Conservation (phyloP, 305 asterid genomes). For the Stenogyne calaminthoides region DNA sequence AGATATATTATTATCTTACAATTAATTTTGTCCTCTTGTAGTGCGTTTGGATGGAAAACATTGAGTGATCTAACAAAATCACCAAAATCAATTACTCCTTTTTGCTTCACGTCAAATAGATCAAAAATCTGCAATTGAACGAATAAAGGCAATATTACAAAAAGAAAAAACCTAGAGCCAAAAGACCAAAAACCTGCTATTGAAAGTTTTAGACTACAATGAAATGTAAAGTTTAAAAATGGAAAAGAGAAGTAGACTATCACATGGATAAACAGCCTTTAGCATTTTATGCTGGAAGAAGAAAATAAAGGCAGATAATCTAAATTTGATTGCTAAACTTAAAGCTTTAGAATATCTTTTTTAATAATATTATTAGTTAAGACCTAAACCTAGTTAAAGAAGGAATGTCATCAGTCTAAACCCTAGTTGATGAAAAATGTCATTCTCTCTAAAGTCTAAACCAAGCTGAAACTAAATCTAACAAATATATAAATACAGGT, state of each 20-base stretch:
- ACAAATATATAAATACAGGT: neutral
- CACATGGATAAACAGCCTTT: constrained; percentile 6
- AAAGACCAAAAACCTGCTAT: constrained; percentile 63
- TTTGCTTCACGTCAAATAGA: constrained; percentile 73
- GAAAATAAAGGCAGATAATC: neutral
- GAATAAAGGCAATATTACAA: no score
- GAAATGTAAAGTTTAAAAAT: neutral
- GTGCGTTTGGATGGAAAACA: constrained; percentile 79
- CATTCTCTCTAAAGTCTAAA: neutral
- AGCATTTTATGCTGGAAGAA: neutral
- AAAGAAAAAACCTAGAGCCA: no score
- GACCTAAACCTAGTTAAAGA: neutral
- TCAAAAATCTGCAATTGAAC: constrained; percentile 59
- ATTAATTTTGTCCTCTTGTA: constrained; percentile 62
- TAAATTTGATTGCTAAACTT: neutral
- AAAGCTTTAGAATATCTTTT: neutral
- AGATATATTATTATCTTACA: constrained; percentile 38
- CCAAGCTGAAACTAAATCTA: neutral
- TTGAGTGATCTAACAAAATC: constrained; percentile 68
- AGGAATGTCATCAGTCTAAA: neutral
- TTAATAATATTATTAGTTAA: neutral
- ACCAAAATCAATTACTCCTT: constrained; percentile 72
- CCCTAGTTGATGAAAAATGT: neutral
- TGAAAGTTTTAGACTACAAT: constrained; percentile 9
- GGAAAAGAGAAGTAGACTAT: neutral